Evolutionary conservation across 176 grass and related monocot genomes (phyloP).

Genomic region (Triticum turgidum): DNA sequence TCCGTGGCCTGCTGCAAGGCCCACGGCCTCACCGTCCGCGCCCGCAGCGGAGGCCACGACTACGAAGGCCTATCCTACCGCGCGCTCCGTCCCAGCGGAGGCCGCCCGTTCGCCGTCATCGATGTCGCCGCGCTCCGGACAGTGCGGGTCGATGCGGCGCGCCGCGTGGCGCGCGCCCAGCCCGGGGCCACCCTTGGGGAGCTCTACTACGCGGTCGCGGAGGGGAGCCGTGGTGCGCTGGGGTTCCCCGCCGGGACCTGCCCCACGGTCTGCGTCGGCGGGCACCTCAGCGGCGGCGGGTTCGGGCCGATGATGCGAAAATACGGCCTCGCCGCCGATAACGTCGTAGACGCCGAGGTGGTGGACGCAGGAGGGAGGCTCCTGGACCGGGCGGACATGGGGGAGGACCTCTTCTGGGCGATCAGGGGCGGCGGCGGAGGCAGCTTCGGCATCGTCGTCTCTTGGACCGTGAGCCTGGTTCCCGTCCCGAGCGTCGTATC

Average conservation of each 20-base stretch:
- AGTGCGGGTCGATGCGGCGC: constrained; percentile 31
- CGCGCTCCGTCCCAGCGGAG: neutral
- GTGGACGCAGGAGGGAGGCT: constrained; percentile 56
- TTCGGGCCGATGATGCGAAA: constrained; percentile 53
- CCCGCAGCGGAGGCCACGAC: constrained; percentile 67
- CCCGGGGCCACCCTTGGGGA: constrained; percentile 57
- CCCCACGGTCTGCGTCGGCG: constrained; percentile 57
- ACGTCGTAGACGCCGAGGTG: constrained; percentile 53
- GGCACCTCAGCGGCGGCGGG: constrained; percentile 68
- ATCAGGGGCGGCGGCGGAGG: constrained; percentile 64
- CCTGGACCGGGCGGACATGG: constrained; percentile 47
- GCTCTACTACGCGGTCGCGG: constrained; percentile 54
- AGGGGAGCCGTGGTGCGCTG: neutral
- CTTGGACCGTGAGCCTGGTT: constrained; percentile 64
- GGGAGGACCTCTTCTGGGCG: constrained; percentile 67
- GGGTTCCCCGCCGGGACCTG: constrained; percentile 62
- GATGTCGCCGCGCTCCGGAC: constrained; percentile 45
- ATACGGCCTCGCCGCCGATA: constrained; percentile 58
- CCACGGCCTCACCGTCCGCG: constrained; percentile 35
- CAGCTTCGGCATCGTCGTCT: constrained; percentile 69
- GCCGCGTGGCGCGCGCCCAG: constrained; percentile 35
- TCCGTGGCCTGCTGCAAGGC: constrained; percentile 47
- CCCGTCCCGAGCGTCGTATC: constrained; percentile 50
- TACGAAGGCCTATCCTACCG: constrained; percentile 73
- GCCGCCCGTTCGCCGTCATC: constrained; percentile 45